A percentile compares a stretch with the other conserved stretches of the same genome.
Conservation (phyloP, 164 flowering plant genomes). For the Vitis rupestris region DNA sequence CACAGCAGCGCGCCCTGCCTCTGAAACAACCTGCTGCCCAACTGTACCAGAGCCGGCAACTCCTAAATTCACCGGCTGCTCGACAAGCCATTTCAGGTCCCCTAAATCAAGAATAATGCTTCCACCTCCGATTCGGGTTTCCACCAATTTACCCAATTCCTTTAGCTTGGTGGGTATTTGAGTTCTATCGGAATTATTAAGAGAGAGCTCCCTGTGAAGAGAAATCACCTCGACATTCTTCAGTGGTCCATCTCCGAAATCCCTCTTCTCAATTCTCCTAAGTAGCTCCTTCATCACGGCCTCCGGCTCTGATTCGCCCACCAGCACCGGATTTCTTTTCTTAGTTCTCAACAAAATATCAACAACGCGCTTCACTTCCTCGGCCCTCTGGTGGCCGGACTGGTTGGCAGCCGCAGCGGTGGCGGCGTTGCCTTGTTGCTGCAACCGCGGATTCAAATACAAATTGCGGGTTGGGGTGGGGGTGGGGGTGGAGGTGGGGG, state of each 20-base stretch:
- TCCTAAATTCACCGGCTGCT: slow-evolving; percentile 48
- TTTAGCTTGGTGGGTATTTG: slow-evolving; percentile 37
- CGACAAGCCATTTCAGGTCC: slow-evolving; percentile 90
- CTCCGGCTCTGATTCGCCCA: slow-evolving; percentile 83
- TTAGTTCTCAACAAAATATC: slow-evolving; percentile 56
- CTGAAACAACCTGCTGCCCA: slow-evolving; percentile 50
- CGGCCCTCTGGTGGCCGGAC: slow-evolving; percentile 41
- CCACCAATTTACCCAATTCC: slow-evolving; percentile 54
- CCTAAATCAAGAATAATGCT: slow-evolving; percentile 81
- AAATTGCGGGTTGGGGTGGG: slow-evolving; percentile 37
- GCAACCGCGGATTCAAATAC: slow-evolving; percentile 71
- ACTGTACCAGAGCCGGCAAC: slow-evolving; percentile 23
- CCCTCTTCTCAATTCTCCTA: slow-evolving; percentile 59
- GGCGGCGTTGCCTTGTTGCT: slow-evolving; percentile 35
- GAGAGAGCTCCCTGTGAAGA: slow-evolving; percentile 50
- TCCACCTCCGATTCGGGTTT: slow-evolving; percentile 39
- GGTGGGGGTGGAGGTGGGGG: slow-evolving; percentile 12
- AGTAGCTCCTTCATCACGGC: slow-evolving; percentile 57
- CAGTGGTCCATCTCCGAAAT: slow-evolving; percentile 46
- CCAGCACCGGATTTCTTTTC: slow-evolving; percentile 83
- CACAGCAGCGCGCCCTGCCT: slow-evolving; percentile 55
- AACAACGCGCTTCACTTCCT: slow-evolving; percentile 59
- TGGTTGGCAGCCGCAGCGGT: slow-evolving; percentile 15
- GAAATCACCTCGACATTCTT: slow-evolving; percentile 51
- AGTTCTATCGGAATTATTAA: slow-evolving; percentile 23